Base-by-base conservation (phyloP, 2,329 filamentous ascomycete genomes). In the Colletotrichum tabaci region DNA sequence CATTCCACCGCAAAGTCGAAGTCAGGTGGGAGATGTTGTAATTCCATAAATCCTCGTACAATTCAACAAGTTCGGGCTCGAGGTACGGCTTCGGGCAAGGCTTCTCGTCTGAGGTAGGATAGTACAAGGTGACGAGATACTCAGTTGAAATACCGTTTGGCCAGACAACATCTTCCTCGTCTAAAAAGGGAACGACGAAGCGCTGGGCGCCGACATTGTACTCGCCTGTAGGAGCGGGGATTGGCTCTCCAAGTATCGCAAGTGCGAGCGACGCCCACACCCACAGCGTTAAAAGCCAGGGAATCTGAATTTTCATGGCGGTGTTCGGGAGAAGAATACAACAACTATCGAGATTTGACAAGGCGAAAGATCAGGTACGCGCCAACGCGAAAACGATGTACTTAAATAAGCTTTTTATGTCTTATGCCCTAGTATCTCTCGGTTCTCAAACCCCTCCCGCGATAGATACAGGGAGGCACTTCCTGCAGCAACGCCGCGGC, bases 61-160 rank as follows among this genome's bases (percentile, higher is more conserved):
- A 9, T 35, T 74, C 13, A 8, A 42, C 64, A 50, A 72, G 60
- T 55, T 74, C 71, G 4, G 73, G 35, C 38, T 74, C 67, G 16
- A 74, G 46, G n/a, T 72, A 72, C 2, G 47, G 61, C n/a, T 49
- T 68, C 4, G 67, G 58, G 12, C 21, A 67, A 30, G 67, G 56
- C 4, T 55, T 47, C n/a, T 53, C 26, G 2, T 61, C 63, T 4
- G 6, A 2, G 10, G 73, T 74, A 4, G 73, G 73, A 66, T 74
- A 74, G 35, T 72, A 74, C 30, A 74, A 3, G 4, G 73, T 74
- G 15, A 63, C 68, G 21, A 74, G 57, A 18, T 72, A 74, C 26
- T 72, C 71, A 5, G 72, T 74, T 7, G 64, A 55, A 2, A 74
- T 46, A 3, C 61, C 56, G 12, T 64, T 57, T 0, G 73, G 73